Percentiles rank a stretch among this genome's conserved stretches.
These are phyloP conservation scores for Arctostaphylos glauca DNA, from an alignment of 148 eudicot species.

Conservation along the genomic window DNA sequence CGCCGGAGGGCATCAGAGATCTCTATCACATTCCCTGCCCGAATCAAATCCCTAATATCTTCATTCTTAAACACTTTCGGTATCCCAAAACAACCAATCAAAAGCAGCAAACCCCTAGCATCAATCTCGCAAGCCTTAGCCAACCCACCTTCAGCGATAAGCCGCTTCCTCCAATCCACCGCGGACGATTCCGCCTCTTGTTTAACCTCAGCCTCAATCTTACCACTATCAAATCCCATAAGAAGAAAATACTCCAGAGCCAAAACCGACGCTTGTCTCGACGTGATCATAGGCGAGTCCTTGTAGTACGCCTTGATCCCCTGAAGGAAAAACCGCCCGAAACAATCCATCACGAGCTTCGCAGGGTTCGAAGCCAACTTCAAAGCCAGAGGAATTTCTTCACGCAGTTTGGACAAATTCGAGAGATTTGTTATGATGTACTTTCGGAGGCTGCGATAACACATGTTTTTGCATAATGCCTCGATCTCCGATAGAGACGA, in stretches of 20 bases:
- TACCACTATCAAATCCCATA: conserved; percentile 24
- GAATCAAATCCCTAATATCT: conserved; percentile 42
- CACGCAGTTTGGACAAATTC: conserved; percentile 18
- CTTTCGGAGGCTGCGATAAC: conserved; percentile 26
- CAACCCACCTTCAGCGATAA: conserved; percentile 46
- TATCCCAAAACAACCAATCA: conserved; percentile 47
- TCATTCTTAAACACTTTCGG: conserved; percentile 27
- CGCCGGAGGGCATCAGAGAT: conserved; percentile 33
- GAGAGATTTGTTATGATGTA: conserved; percentile 25
- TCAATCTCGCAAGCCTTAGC: conserved; percentile 28
- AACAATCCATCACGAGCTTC: conserved; percentile 35
- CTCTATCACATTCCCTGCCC: conserved; percentile 27
- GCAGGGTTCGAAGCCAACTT: conserved; percentile 33
- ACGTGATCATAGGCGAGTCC: conserved; percentile 26
- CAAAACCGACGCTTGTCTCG: conserved; percentile 41
- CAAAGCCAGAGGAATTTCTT: conserved; percentile 41
- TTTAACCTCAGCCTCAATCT: conserved; percentile 24
- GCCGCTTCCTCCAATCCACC: conserved; percentile 41
- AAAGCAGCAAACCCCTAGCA: conserved; percentile 44
- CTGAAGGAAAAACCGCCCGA: conserved; percentile 46
- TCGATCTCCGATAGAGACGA: conserved; percentile 18
- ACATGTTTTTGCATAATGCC: conserved; percentile 29
- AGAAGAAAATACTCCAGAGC: conserved; percentile 45
- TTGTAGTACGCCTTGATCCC: conserved; percentile 36
- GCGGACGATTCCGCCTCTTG: conserved; percentile 39